Conservation (phyloP, 2,329 filamentous ascomycete genomes). For the Phyllosticta ampelicida region DNA sequence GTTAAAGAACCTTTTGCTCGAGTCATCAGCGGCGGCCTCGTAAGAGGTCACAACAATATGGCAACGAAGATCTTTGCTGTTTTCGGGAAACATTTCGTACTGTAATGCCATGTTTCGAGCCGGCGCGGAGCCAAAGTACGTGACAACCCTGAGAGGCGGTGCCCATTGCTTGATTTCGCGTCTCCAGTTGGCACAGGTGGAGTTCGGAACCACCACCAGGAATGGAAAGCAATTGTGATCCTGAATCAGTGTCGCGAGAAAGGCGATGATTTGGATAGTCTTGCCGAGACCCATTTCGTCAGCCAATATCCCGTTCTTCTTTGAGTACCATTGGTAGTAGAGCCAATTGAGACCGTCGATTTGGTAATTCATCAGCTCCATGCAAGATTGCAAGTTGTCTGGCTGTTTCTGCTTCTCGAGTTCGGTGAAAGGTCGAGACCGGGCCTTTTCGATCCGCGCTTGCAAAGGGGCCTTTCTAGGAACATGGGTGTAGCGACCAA, state of each 20-base stretch:
- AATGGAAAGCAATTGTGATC: constrained; percentile 75
- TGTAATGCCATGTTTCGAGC: constrained; percentile 66
- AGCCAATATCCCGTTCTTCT: constrained; percentile 79
- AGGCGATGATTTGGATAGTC: constrained; percentile 82
- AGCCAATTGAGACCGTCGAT: constrained; percentile 92
- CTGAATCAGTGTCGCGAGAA: constrained; percentile 59
- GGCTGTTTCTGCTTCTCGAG: constrained; percentile 65
- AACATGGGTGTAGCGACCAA: constrained; percentile 62
- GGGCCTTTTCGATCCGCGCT: constrained; percentile 57
- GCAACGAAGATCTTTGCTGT: constrained; percentile 59
- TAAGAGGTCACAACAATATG: constrained; percentile 95
- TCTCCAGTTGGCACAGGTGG: constrained; percentile 95
- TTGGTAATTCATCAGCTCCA: constrained; percentile 87
- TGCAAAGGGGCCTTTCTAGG: constrained; percentile 47
- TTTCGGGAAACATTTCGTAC: constrained; percentile 72
- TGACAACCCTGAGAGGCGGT: constrained; percentile 75
- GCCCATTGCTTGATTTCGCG: constrained; percentile 93
- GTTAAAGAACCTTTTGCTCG: constrained; percentile 54
- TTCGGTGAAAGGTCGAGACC: constrained; percentile 53
- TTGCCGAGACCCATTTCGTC: constrained; percentile 99
- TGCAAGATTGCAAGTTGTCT: constrained; percentile 53
- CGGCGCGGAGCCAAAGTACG: constrained; percentile 71
- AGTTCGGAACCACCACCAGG: constrained; percentile 84
- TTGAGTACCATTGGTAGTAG: constrained; percentile 74
- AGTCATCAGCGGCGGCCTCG: constrained; percentile 70